Evolutionary conservation across 2,329 filamentous ascomycete species (phyloP), one percentile per base, ranked within the genome.

Genomic region (Hymenotorrendiella dingleyae): DNA sequence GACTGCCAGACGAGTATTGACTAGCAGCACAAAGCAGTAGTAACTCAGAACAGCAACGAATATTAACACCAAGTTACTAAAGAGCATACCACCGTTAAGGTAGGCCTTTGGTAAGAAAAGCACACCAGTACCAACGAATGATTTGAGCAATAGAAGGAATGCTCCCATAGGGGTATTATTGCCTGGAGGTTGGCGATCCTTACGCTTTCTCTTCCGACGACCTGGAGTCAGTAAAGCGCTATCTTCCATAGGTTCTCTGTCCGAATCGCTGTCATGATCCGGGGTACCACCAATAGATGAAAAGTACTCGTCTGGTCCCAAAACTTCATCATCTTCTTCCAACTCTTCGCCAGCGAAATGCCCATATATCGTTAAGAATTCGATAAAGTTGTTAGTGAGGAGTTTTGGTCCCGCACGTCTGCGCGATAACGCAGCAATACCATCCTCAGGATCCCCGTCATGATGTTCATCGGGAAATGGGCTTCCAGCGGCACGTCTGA

Each of bases 301-400:
- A 62, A 96, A 96, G 64, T 95, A 96, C 60, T 96, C 91, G 62
- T 94, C 85, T 2, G 88, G 87, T 4, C 76, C 80, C 11, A 95
- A 70, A 2, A 82, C 86, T 63, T 97, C 91, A 55, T 97, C 93
- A 55, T 97, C 93, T 64, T 98, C 93, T 62, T 96, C 90, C 10
- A 98, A 75, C 61, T 95, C 86, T 65, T 98, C 93, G 66, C 93
- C 93, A 2, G 93, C 93, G 62, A 98, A 98, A 67, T 98, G 93
- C 4, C 93, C 93, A 56, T 96, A 98, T 22, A 98, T 76, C 6
- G 87, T 90, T 38, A 98, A 64, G 57, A 98, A 98, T 63, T 98
- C 94, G 46, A 98, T 77, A 62, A 98, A 98, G 65, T 86, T 98
- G 53, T 77, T 89, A 0, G 93, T 96, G 45, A 95, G 81, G 23